phyloP scores from a whole-genome alignment of 2,329 filamentous ascomycete species.

The Chalara sp. region DNA sequence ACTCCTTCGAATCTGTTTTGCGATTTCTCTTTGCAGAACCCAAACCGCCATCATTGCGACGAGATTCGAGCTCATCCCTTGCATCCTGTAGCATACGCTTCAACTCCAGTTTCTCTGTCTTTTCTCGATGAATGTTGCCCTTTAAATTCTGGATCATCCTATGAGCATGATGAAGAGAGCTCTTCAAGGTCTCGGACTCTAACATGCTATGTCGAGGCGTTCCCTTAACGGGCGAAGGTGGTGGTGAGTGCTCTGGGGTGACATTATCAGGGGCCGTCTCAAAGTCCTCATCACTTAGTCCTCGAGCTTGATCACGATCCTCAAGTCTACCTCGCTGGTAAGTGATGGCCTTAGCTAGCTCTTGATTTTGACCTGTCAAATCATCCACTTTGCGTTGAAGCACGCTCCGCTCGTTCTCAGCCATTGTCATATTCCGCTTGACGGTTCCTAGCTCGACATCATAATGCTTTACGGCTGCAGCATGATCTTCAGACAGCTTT shows the following conservation, averaged over 20 bases:
- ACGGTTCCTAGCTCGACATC: conserved; percentile 82
- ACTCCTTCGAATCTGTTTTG: conserved; percentile 57
- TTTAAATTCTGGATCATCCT: conserved; percentile 94
- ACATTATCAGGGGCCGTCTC: conserved; percentile 60
- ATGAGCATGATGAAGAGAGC: conserved; percentile 88
- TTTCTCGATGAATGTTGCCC: conserved; percentile 92
- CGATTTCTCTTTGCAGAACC: conserved; percentile 52
- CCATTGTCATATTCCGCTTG: conserved; percentile 70
- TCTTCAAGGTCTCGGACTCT: conserved; percentile 94
- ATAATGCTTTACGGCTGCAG: conserved; percentile 69
- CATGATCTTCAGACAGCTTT: conserved; percentile 75
- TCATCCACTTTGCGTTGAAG: conserved; percentile 86
- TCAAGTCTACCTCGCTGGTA: conserved; percentile 61
- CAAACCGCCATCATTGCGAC: conserved; percentile 42
- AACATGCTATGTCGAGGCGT: conserved; percentile 86
- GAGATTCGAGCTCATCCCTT: conserved; percentile 78
- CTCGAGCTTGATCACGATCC: conserved; percentile 55
- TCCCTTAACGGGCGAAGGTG: conserved; percentile 81
- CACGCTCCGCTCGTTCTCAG: conserved; percentile 70
- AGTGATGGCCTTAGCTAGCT: conserved; percentile 78
- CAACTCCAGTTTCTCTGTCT: conserved; percentile 95
- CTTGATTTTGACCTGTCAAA: conserved; percentile 79
- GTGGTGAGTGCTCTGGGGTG: conserved; percentile 86
- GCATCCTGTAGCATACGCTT: conserved; percentile 93
- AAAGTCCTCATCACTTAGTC: conserved; percentile 54